Evolutionary conservation across 352 stramenopile species (phyloP).

Genomic region (Globisporangium mamillatum): DNA sequence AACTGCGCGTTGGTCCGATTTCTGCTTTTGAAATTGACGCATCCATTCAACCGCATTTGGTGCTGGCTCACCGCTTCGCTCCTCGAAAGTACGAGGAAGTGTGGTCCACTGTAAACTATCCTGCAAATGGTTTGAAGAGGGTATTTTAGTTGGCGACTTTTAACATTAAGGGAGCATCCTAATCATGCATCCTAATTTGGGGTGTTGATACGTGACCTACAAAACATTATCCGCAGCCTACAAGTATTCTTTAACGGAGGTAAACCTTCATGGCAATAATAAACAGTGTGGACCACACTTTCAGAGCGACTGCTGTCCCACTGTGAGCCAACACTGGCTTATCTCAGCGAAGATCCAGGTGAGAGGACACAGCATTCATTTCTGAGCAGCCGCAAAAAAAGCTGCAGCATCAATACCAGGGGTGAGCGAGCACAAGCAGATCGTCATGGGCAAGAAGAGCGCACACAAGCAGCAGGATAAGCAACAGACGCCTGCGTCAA

Average conservation of each 20-base stretch:
- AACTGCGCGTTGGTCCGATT: neutral
- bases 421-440: neutral
- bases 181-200: no score
- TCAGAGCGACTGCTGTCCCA: no score
- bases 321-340: no score
- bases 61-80: neutral
- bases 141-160: no score
- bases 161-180: no score
- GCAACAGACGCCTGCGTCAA: neutral
- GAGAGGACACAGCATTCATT: neutral
- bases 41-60: neutral
- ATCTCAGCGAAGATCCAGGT: no score
- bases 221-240: no score
- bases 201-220: no score
- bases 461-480: constrained; percentile 6
- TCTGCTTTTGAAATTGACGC: neutral
- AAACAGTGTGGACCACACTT: no score
- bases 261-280: no score
- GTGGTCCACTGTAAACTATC: neutral
- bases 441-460: neutral
- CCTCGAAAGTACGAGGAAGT: neutral
- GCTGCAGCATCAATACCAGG: neutral
- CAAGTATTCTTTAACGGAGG: no score
- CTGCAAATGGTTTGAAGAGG: no score
- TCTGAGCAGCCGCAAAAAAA: neutral